These are phyloP conservation scores for Ophiostoma australiae DNA, from an alignment of 2,329 filamentous ascomycete genomes.

Conservation along the genomic window DNA sequence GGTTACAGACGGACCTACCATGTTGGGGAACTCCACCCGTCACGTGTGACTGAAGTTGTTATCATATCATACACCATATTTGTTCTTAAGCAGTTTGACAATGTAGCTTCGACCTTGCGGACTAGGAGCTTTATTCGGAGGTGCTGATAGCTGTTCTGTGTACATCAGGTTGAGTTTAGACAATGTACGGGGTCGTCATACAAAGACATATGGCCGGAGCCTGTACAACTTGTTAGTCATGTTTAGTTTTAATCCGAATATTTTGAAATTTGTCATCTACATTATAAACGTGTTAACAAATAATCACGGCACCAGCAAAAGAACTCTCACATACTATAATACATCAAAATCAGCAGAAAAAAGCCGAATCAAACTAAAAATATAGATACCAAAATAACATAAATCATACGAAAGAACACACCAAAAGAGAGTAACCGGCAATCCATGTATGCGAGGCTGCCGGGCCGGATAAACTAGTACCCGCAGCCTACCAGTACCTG, in stretches of 20 bases:
- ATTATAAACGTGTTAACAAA: no score
- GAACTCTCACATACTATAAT: neutral
- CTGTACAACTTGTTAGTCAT: no score
- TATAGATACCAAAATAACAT: neutral
- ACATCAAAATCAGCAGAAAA: neutral
- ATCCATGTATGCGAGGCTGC: neutral
- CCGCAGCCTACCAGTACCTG: constrained; percentile 19
- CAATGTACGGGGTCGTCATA: no score
- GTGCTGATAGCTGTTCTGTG: no score
- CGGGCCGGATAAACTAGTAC: constrained; percentile 11
- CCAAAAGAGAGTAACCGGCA: neutral
- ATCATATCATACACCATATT: neutral
- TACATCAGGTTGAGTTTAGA: no score
- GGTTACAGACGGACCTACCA: neutral
- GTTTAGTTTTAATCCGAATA: no score
- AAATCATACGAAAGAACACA: neutral
- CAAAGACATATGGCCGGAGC: no score
- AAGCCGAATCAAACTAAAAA: neutral
- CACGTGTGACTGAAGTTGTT: neutral
- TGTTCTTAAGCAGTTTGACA: neutral
- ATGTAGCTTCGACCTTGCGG: no score
- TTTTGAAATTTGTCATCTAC: no score
- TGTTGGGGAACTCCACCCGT: neutral
- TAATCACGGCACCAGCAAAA: neutral
- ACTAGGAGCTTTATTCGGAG: no score